These are phyloP conservation scores for Sporobolus alterniflorus DNA, from an alignment of 202 grass and related monocot species.

Conservation along the genomic window DNA sequence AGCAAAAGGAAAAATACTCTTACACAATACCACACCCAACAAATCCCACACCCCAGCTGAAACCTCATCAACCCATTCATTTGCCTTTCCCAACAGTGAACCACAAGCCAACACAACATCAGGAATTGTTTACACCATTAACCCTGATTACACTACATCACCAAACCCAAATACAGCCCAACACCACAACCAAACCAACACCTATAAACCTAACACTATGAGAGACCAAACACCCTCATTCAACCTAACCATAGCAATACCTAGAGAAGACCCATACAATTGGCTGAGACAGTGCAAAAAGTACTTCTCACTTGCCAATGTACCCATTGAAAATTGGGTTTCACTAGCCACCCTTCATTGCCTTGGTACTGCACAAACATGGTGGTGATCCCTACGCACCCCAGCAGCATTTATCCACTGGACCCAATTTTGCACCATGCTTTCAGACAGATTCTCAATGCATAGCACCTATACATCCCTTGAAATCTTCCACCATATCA, in stretches of 20 bases:
- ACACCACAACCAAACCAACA: too few species aligned
- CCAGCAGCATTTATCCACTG: accelerated
- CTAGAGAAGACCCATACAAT: neutral
- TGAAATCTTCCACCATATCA: neutral
- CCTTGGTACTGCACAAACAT: neutral
- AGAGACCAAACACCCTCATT: too few species aligned
- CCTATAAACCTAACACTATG: too few species aligned
- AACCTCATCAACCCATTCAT: too few species aligned
- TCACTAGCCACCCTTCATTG: neutral
- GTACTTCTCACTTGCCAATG: neutral
- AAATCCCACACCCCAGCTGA: too few species aligned
- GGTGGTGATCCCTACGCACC: neutral
- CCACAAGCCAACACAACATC: too few species aligned
- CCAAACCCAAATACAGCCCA: too few species aligned
- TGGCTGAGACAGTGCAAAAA: neutral
- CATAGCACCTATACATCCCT: neutral
- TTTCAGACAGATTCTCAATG: neutral
- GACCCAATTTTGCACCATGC: neutral
- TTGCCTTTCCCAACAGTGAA: too few species aligned
- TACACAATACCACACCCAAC: too few species aligned
- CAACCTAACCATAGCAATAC: neutral
- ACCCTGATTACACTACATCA: too few species aligned
- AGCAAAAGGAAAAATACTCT: too few species aligned
- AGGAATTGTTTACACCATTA: too few species aligned
- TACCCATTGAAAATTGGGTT: neutral